Conservation (phyloP, 179 eudicot species). For the Beta macrorhiza region DNA sequence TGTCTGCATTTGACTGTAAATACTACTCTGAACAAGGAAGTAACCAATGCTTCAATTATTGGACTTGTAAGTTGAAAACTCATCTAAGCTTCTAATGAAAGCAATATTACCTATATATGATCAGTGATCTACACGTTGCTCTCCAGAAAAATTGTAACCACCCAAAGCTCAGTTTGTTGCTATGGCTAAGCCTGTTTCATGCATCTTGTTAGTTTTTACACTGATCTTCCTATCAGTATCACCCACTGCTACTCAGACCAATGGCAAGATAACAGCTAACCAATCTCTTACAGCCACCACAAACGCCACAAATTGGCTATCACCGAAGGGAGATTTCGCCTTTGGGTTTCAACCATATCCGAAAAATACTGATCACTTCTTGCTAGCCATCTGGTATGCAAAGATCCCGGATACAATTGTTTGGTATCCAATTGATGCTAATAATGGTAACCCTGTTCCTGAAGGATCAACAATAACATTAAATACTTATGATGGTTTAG, state of each 20-base stretch:
- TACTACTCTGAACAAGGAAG: too few relatives aligned
- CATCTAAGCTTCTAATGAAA: not conserved
- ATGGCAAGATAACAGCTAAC: conserved; percentile 12
- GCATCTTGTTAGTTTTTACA: conserved; percentile 9
- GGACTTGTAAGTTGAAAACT: not conserved
- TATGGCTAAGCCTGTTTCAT: conserved; percentile 2
- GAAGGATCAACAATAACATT: conserved; percentile 30
- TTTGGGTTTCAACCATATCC: conserved; percentile 39
- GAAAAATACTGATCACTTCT: not conserved
- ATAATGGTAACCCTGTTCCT: conserved; percentile 24
- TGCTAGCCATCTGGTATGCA: conserved; percentile 42
- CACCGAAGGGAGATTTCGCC: conserved; percentile 44
- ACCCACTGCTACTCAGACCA: conserved; percentile 14
- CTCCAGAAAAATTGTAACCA: not conserved
- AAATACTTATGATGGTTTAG: conserved; percentile 26
- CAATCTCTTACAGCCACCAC: conserved; percentile 31
- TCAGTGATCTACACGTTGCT: not conserved
- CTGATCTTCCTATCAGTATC: not conserved
- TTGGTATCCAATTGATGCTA: conserved; percentile 33
- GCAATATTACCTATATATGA: not conserved
- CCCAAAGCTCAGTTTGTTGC: not conserved
- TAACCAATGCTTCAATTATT: not conserved
- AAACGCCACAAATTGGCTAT: conserved; percentile 31
- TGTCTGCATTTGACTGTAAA: too few relatives aligned
- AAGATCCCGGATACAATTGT: conserved; percentile 41